Base-by-base conservation (phyloP, 306 rosid species). In the Psophocarpus tetragonolobus region DNA sequence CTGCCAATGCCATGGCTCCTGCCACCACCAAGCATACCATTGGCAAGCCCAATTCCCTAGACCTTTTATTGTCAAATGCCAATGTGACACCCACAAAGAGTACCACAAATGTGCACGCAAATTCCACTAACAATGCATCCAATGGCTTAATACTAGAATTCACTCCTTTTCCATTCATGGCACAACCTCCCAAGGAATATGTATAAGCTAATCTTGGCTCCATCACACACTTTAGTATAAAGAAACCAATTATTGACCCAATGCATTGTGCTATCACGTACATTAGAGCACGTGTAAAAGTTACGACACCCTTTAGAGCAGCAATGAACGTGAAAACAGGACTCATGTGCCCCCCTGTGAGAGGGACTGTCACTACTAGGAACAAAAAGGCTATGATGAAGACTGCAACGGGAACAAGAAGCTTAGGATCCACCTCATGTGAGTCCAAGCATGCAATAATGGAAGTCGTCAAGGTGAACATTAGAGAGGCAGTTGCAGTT, bases 261-360 rank as follows among this genome's bases (percentile, higher is more conserved):
- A 87, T 17, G 47, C 97, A 90, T 77, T 93, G 98, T 6, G 83
- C 81, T 5, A 81, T 5, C 1, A 90, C 8, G 63, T 90, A 90
- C 33, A 88, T 17, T 39, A 83, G 58, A 1, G 82, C 85, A 65
- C 82, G 85, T 2, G 71, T 6, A 8, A 82, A 58, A 1, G 85
- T 82, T 1, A 65, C 64, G 13, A 82, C 82, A 17, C 85, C 85
- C 57, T 72, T 82, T 17, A 82, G 45, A 23, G 71, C 65, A 2
- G 91, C 94, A 20, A 90, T 90, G 82, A 76, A 66, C 20, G 93
- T 86, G 87, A 92, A 84, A 42, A 85, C 75, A 0, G 92, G 93
- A 81, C 87, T 90, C 88, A 92, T 83, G 68, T 90, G 94, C 4
- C 97, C 97, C 0, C 97, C 95, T 0, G 91, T 76, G 9, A 93